Evolutionary conservation across 2,329 filamentous ascomycete genomes (phyloP), one percentile per base, ranked within the genome.

Genomic region (Davidsoniella neocaledoniae): DNA sequence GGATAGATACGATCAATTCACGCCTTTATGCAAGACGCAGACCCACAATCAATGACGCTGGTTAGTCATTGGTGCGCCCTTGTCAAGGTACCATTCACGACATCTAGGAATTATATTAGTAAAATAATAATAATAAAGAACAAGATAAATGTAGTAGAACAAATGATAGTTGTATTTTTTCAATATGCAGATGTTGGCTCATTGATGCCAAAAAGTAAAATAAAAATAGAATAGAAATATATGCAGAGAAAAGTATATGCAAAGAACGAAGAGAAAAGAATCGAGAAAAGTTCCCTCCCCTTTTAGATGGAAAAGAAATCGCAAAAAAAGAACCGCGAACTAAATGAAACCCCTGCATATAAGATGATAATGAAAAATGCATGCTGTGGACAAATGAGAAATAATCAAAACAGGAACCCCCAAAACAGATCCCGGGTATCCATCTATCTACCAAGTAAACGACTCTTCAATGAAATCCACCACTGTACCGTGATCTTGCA

Each of bases 391-490:
- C 21, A 43, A 10, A 10, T 41, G 26, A 39, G 12, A 45, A 36
- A 53, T 5, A 33, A 19, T 14, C 26, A 33, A 33, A 33, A 33
- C 26, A 33, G 26, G 8, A 33, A 33, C 7, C 26, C 26, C 25
- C 9, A 16, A 21, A 33, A 33, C 26, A 12, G 26, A 33, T 8
- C 26, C 26, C 10, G 8, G 26, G 26, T 33, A 12, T 48, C 63
- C 61, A 78, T 74, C 74, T 33, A 12, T 48, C 63, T 62, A 78
- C 74, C 74, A 79, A 1, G 77, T 80, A 58, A 90, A 90, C 54
- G 76, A 79, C 66, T 90, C 84, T 63, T 88, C 83, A 9, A 83
- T 68, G 58, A 86, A 86, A 60, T 87, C 81, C 14, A 88, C 69
- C 40, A 81, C 77, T 2, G 68, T 76, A 40, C 64, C 65, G 17